These are phyloP conservation scores for Trichoderma asperellum DNA, from an alignment of 2,329 filamentous ascomycete genomes.

Conservation along the genomic window DNA sequence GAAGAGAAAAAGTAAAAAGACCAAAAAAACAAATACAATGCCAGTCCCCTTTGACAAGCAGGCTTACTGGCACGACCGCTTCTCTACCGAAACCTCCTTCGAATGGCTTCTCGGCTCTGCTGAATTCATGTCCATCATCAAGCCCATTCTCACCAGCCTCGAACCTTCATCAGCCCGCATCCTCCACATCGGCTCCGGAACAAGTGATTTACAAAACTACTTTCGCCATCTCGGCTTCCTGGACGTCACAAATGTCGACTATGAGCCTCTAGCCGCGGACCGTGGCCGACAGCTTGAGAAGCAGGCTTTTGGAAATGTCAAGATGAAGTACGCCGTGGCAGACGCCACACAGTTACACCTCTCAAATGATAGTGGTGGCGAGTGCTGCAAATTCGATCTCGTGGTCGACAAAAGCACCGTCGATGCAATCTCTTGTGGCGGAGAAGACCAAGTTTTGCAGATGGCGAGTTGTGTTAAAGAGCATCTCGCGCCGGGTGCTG, in stretches of 20 bases:
- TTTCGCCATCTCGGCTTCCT: conserved; percentile 49
- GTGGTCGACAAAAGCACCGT: conserved; percentile 55
- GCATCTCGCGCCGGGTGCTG: conserved; percentile 43
- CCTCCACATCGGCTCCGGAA: conserved; percentile 54
- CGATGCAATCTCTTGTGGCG: conserved; percentile 54
- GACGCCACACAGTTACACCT: conserved; percentile 50
- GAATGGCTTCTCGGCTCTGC: conserved; percentile 53
- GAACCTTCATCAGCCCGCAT: conserved; percentile 40
- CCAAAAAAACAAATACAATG: conserved; percentile 29
- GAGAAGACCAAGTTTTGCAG: conserved; percentile 41
- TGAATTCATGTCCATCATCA: conserved; percentile 47
- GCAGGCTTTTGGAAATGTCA: conserved; percentile 49
- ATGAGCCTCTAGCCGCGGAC: conserved; percentile 52
- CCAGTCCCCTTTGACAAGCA: conserved; percentile 52
- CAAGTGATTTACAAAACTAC: conserved; percentile 54
- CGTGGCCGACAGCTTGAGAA: conserved; percentile 48
- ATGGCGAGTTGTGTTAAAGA: conserved; percentile 46
- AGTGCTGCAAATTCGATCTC: conserved; percentile 44
- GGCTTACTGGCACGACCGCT: conserved; percentile 55
- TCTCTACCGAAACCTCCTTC: conserved; percentile 49
- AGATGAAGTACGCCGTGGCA: conserved; percentile 49
- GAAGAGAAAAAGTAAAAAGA: not conserved
- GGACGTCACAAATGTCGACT: conserved; percentile 54
- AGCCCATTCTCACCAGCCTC: conserved; percentile 43
- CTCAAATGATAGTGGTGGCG: not conserved